Percentiles rank a stretch among this genome's conserved stretches.
Conservation (phyloP, 345 rosid species). For the Gossypioides kirkii region DNA sequence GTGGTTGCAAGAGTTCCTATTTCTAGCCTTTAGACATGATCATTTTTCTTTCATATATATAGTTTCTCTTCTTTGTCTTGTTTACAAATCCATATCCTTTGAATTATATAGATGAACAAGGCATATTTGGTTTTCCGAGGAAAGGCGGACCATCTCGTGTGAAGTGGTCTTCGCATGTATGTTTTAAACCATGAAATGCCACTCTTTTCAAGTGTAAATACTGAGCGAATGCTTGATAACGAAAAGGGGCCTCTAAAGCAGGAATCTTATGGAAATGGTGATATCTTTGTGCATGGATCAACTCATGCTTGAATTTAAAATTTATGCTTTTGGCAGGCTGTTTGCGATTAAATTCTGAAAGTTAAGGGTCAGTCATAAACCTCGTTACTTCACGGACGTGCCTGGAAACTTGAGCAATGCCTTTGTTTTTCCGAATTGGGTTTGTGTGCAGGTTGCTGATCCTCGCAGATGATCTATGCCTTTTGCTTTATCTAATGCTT, state of each 20-base stretch:
- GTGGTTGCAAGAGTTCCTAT: not conserved
- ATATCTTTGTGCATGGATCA: not conserved
- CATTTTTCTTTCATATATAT: not conserved
- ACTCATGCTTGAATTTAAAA: no score
- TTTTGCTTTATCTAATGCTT: not conserved
- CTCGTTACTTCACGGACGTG: not conserved
- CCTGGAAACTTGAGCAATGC: not conserved
- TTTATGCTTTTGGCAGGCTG: not conserved
- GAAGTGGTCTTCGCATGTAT: not conserved
- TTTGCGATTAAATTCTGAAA: slow-evolving; percentile 4
- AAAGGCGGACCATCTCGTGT: not conserved
- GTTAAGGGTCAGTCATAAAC: not conserved
- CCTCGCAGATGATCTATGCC: not conserved
- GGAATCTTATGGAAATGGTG: not conserved
- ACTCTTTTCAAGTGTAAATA: not conserved
- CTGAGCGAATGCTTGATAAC: not conserved
- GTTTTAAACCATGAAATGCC: not conserved
- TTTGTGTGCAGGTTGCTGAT: not conserved
- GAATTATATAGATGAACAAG: not conserved
- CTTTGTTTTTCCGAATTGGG: not conserved
- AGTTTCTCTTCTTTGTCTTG: slow-evolving; percentile 3
- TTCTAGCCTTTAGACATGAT: not conserved
- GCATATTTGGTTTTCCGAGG: not conserved
- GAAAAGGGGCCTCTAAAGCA: not conserved
- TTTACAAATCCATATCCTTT: not conserved